These are phyloP conservation scores for Bassia scoparia DNA, from an alignment of 148 eudicot species.

Conservation along the genomic window DNA sequence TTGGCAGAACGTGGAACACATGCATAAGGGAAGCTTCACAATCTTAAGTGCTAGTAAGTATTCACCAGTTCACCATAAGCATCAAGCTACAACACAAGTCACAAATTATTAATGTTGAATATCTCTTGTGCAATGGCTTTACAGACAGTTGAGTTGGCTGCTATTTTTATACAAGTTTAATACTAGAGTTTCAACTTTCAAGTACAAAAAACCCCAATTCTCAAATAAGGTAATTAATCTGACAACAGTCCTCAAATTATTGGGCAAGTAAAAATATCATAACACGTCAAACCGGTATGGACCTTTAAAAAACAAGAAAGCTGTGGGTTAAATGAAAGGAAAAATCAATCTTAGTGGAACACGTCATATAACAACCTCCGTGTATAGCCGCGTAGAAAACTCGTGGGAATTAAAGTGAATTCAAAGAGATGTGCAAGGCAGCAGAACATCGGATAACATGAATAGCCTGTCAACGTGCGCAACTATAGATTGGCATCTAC, in stretches of 20 bases:
- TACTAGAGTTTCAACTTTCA: neutral
- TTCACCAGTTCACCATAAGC: too few relatives aligned
- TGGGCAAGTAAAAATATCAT: too few relatives aligned
- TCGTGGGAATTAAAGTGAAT: neutral
- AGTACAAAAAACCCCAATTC: neutral
- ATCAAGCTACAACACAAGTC: too few relatives aligned
- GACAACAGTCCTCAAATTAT: neutral
- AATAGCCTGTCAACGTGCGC: neutral
- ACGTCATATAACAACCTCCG: neutral
- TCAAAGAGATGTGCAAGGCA: neutral
- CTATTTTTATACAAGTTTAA: neutral
- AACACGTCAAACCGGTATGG: neutral
- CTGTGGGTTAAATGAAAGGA: neutral
- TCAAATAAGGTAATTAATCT: neutral
- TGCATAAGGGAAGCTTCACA: neutral
- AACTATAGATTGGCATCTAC: neutral
- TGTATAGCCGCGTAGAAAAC: neutral
- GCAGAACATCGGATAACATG: neutral
- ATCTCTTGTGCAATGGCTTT: neutral
- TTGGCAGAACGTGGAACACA: neutral
- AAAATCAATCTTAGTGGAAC: neutral
- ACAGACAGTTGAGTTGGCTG: neutral
- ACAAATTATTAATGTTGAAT: neutral
- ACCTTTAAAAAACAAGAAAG: neutral
- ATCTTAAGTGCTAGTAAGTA: too few relatives aligned